These are phyloP conservation scores for Candida pseudofarinosa DNA, from an alignment of 805 yeast species.

Conservation along the genomic window DNA sequence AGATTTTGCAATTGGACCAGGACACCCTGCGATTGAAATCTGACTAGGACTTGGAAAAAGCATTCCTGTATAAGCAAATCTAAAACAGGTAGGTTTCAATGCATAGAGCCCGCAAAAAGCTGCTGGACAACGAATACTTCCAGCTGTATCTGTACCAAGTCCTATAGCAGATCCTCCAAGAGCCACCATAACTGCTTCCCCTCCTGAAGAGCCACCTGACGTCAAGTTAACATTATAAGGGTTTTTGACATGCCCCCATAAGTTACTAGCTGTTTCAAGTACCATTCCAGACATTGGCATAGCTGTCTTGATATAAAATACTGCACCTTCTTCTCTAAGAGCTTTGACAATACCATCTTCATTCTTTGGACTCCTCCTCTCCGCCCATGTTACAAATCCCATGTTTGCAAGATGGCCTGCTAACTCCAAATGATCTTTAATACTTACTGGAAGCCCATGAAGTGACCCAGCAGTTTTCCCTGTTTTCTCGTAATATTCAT, in stretches of 20 bases:
- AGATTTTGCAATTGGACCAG: not conserved
- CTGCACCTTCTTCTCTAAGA: slow-evolving; percentile 46
- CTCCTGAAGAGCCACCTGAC: slow-evolving; percentile 55
- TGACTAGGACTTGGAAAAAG: slow-evolving; percentile 31
- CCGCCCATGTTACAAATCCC: slow-evolving; percentile 44
- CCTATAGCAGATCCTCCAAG: slow-evolving; percentile 48
- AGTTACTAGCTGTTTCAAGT: slow-evolving; percentile 42
- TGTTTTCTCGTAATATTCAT: slow-evolving; percentile 14
- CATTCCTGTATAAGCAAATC: slow-evolving; percentile 29
- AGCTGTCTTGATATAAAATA: slow-evolving; percentile 52
- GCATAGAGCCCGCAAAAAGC: slow-evolving; percentile 39
- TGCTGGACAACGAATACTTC: slow-evolving; percentile 48
- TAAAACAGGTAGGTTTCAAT: slow-evolving; percentile 34
- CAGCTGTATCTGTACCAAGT: slow-evolving; percentile 55
- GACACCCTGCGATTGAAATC: slow-evolving; percentile 19
- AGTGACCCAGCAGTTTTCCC: slow-evolving; percentile 22
- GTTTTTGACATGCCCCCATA: slow-evolving; percentile 45
- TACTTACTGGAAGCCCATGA: slow-evolving; percentile 28
- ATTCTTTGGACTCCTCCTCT: slow-evolving; percentile 6
- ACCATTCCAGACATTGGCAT: slow-evolving; percentile 50
- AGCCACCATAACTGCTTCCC: slow-evolving; percentile 47
- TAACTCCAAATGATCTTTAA: slow-evolving; percentile 44
- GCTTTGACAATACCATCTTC: slow-evolving; percentile 39
- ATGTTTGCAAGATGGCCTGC: slow-evolving; percentile 46
- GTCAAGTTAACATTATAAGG: slow-evolving; percentile 41